Conservation (phyloP, 371 early-diverging fungal genomes). For the Actinomortierella wolfii region DNA sequence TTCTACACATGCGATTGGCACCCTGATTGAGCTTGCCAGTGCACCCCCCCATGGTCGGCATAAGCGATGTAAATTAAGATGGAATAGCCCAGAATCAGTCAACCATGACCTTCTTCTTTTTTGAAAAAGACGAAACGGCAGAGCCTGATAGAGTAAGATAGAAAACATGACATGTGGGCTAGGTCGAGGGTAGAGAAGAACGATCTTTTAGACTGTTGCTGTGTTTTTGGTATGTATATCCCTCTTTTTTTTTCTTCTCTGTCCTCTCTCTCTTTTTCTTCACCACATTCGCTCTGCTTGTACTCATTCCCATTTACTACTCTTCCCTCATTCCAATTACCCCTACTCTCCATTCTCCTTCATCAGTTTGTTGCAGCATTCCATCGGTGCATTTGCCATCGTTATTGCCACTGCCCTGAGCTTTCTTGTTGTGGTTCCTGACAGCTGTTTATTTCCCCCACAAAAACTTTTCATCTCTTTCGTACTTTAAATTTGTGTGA, state of each 20-base stretch:
- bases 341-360: background rate
- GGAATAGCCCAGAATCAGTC: background rate
- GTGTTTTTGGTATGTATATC: background rate
- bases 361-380: background rate
- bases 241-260: background rate
- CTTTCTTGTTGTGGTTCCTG: background rate
- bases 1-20: background rate
- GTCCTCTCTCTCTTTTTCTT: background rate
- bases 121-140: background rate
- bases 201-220: background rate
- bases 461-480: background rate
- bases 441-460: background rate
- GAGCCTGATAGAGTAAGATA: conserved; percentile 3
- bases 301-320: background rate
- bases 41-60: too few relatives aligned
- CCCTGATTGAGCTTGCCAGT: background rate
- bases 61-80: background rate
- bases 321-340: background rate
- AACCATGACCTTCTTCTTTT: background rate
- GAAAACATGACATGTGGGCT: background rate
- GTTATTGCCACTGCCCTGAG: background rate
- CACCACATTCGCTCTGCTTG: background rate
- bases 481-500: too few relatives aligned
- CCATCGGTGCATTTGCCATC: background rate
- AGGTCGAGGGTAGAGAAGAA: background rate